Evolutionary conservation across 768 basidiomycete genomes (phyloP).

Genomic region (Tulasnella sp.): DNA sequence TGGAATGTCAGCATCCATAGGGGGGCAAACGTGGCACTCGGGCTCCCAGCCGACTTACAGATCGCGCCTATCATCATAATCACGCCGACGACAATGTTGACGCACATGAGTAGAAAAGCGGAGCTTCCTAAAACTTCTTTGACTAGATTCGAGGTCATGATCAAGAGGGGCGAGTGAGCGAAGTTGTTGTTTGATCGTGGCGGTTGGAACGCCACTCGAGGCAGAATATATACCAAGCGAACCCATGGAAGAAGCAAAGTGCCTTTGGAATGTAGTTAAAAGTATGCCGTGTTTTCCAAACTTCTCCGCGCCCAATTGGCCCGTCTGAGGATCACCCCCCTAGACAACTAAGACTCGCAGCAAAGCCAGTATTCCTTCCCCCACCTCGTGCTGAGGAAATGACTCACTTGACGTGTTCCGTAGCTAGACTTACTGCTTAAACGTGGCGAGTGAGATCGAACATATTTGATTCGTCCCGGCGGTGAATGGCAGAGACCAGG

Average conservation of each 20-base stretch:
- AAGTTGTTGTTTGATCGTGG: neutral
- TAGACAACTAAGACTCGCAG: neutral
- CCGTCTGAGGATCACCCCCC: neutral
- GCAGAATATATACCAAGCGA: neutral
- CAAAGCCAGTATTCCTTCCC: neutral
- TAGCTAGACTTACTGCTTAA: neutral
- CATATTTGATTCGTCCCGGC: no score
- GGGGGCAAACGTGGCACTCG: neutral
- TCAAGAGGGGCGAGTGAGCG: neutral
- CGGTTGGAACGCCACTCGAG: neutral
- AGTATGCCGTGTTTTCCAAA: neutral
- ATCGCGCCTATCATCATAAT: constrained; percentile 18
- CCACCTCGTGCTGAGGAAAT: neutral
- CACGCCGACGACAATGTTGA: constrained; percentile 22
- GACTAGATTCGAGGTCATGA: neutral
- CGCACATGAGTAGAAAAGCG: neutral
- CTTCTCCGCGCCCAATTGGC: neutral
- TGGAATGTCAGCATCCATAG: neutral
- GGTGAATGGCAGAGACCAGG: no score
- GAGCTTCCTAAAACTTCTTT: neutral
- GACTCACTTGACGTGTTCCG: neutral
- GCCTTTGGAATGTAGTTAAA: neutral
- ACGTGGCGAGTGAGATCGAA: no score
- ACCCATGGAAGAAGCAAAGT: neutral
- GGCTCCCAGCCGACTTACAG: constrained; percentile 2